Evolutionary conservation across 2,329 filamentous ascomycete genomes (phyloP).

Genomic region (Penicillium sp.): DNA sequence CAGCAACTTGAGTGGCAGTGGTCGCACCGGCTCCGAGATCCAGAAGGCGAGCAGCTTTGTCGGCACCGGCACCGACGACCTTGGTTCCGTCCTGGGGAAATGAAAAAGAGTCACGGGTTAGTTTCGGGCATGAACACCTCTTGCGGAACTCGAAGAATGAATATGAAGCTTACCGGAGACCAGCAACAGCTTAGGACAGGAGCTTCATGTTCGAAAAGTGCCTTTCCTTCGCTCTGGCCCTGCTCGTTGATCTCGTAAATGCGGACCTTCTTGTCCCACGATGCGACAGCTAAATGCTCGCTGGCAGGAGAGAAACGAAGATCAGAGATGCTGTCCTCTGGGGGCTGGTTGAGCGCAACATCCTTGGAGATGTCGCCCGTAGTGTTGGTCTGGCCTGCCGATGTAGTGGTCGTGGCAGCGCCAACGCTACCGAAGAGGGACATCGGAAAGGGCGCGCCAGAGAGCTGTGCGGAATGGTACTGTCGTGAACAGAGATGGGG

Average conservation of each 20-base stretch:
- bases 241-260: conserved; percentile 86
- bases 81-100: conserved; percentile 78
- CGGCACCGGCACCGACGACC: conserved; percentile 81
- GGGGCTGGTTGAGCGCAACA: conserved; percentile 74
- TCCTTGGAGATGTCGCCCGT: conserved; percentile 91
- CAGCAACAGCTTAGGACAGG: conserved; percentile 85
- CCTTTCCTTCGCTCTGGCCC: conserved; percentile 81
- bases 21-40: conserved; percentile 67
- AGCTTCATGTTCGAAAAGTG: conserved; percentile 80
- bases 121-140: neutral
- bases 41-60: conserved; percentile 86
- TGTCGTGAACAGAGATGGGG: neutral
- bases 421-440: conserved; percentile 55
- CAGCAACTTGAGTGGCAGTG: conserved; percentile 68
- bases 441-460: conserved; percentile 33
- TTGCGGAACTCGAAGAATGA: conserved; percentile 6
- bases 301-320: conserved; percentile 75
- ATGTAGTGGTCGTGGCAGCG: conserved; percentile 49
- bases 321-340: conserved; percentile 87
- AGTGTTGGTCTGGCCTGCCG: conserved; percentile 63
- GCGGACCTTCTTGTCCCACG: conserved; percentile 97
- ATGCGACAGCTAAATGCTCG: conserved; percentile 85
- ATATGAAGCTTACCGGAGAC: conserved; percentile 68
- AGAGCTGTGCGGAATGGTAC: conserved; percentile 1
- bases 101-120: conserved; percentile 17